phyloP scores from a whole-genome alignment of 1,284 basidiomycete species.

The Exobasidium cylindrosporum region DNA sequence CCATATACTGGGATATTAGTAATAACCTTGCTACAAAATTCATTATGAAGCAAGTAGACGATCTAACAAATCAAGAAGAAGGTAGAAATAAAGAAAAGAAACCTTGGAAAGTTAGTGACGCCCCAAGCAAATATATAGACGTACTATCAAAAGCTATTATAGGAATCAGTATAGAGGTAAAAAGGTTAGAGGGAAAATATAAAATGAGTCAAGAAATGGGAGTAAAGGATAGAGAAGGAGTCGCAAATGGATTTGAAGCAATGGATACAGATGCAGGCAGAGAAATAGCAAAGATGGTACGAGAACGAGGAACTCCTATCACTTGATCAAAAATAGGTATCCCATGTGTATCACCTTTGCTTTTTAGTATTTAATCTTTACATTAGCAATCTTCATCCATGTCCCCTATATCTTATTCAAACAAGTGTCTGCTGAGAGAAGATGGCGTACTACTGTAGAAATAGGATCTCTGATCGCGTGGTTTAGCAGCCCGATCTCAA shows the following conservation, averaged over 20 bases:
- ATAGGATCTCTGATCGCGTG: too few species aligned
- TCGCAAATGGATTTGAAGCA: constrained; percentile 54
- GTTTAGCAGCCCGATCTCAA: too few species aligned
- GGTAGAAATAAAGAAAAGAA: not conserved
- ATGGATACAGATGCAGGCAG: constrained; percentile 35
- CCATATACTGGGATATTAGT: not conserved
- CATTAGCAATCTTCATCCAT: too few species aligned
- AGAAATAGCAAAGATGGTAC: not conserved
- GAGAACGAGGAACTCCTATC: not conserved
- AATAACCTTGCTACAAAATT: too few species aligned
- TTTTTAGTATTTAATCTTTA: too few species aligned
- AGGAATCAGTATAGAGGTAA: constrained; percentile 57
- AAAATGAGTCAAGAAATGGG: constrained; percentile 57
- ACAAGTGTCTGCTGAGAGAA: too few species aligned
- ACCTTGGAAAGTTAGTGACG: constrained; percentile 56
- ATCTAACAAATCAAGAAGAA: constrained; percentile 21
- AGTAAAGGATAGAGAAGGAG: constrained; percentile 55
- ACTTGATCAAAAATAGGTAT: too few species aligned
- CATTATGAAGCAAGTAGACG: constrained; percentile 9
- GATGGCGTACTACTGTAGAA: too few species aligned
- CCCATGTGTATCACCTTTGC: too few species aligned
- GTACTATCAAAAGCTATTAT: constrained; percentile 57
- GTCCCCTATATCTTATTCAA: too few species aligned
- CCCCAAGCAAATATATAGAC: constrained; percentile 56
- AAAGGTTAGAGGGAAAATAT: constrained; percentile 56